Evolutionary conservation across 73 alveolate species (phyloP), one percentile per base, ranked within the genome.

Genomic region (Paramecium biaurelia): DNA sequence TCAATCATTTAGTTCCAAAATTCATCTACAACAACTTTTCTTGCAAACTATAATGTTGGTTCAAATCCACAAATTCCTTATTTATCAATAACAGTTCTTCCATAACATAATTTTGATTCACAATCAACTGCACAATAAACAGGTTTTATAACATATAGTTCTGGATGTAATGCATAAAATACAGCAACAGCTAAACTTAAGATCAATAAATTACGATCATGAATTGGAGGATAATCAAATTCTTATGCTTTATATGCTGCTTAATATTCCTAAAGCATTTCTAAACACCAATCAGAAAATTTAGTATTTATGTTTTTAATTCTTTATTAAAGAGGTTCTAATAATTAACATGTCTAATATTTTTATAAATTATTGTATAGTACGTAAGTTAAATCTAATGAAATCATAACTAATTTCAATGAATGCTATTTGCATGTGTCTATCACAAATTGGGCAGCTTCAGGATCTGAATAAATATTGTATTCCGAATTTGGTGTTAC

Each of bases 71-170:
- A 21, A 23, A 23, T 14, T 2, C 74, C 74, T 2, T 12, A 1
- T 63, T 79, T 79, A 43, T 79, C 90, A 79, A 79, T 41, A 14
- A 45, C 49, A 43, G 90, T 79, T 79, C 90, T 79, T 9, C 90
- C 74, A 42, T 79, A 79, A 45, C 74, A 79, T 10, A 79, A 34
- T 24, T 38, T 23, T 2, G 90, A 79, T 3, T 38, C 42, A 20
- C 76, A 41, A 14, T 79, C 90, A 7, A 41, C 28, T 11, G 30
- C 76, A 7, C 20, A 9, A 79, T 5, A 43, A 10, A 24, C 8
- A 6, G 38, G 74, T 42, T 79, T 38, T 20, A 14, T 15, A 2
- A 45, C 28, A 45, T 38, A 79, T 1, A 30, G 2, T 42, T 79
- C 76, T 10, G 90, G 90, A 79, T 43, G 70, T 21, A 79, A 12